Evolutionary conservation across 371 early-diverging fungal species (phyloP), one percentile per base, ranked within the genome.

Genomic region (Mucor plumbeus): DNA sequence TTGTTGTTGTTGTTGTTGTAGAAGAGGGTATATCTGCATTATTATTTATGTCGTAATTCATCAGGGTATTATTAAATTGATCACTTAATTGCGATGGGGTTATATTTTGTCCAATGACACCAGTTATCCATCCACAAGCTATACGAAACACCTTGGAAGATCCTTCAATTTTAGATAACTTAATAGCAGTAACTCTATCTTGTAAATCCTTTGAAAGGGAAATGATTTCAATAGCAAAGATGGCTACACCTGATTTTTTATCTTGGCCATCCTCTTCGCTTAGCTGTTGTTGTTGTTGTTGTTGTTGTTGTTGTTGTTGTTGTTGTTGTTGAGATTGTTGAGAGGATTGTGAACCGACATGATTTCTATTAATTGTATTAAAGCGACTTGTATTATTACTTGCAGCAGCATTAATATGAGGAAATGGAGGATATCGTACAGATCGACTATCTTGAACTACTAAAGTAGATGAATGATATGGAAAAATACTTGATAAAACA

Each of bases 51-150:
- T 56, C 31, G 35, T 39, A 39, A 33, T 44, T 54, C 34, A 66
- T 50, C 1, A 62, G 21, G 4, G 59, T 59, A 31, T 19, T 59
- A 35, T 58, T 48, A 19, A 63, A 64, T 5, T 43, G 57, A 36
- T 63, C 61, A 47, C 44, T 61, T 7, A 64, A 61, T 39, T 62
- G 48, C 13, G 68, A 26, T 13, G 62, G 38, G 19, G 65, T 47
- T 19, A 70, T 66, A 26, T 66, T 66, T 26, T 70, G 71, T 13
- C 68, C 71, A 14, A 82, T 68, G 0, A 78, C 80, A 33, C 74
- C 77, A 21, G 69, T 71, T n/a, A 82, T 72, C 83, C 83, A 82
- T 17, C 80, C 80, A 58, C 74, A 78, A 4, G 80, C 83, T 34
- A 82, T 62, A n/a, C 78, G 76, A 38, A 77, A 82, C 14, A 82